Evolutionary conservation across 106 monocot genomes (phyloP).

Genomic region (Phalaenopsis equestris): DNA sequence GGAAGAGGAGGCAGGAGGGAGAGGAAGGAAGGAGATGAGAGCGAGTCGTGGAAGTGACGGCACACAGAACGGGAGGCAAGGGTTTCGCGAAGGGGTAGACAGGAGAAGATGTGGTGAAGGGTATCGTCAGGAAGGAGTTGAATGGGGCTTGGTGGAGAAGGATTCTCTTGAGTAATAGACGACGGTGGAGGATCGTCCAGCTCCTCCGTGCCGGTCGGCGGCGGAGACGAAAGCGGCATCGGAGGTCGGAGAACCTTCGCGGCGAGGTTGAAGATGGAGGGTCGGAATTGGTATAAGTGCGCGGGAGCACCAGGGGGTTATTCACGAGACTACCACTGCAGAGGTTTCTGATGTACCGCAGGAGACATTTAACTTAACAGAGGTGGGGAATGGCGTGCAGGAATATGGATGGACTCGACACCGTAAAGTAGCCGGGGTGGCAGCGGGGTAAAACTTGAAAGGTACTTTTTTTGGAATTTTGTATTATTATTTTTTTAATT

Average conservation of each 20-base stretch:
- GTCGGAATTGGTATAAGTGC: not conserved
- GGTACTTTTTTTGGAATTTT: no score
- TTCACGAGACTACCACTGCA: not conserved
- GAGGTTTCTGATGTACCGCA: not conserved
- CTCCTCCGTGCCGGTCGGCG: not conserved
- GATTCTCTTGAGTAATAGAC: not conserved
- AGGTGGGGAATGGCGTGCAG: no score
- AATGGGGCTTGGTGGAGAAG: constrained; percentile 16
- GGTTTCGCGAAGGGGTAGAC: constrained; percentile 44
- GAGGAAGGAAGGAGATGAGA: constrained; percentile 37
- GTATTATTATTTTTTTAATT: no score
- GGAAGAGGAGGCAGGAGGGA: constrained; percentile 35
- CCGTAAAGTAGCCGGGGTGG: no score
- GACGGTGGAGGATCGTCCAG: not conserved
- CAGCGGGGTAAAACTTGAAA: no score
- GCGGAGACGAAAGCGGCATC: not conserved
- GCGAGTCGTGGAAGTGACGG: constrained; percentile 31
- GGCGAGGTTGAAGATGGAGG: not conserved
- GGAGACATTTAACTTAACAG: no score
- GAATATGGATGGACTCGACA: no score
- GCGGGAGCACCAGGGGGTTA: not conserved
- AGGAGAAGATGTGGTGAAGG: constrained; percentile 49
- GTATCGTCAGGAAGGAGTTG: constrained; percentile 50
- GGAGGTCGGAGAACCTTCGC: not conserved
- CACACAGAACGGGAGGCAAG: constrained; percentile 42